Percentiles rank a stretch among this genome's conserved stretches.
phyloP scores from a whole-genome alignment of 768 basidiomycete species.

The Termitomyces bulborhizus region DNA sequence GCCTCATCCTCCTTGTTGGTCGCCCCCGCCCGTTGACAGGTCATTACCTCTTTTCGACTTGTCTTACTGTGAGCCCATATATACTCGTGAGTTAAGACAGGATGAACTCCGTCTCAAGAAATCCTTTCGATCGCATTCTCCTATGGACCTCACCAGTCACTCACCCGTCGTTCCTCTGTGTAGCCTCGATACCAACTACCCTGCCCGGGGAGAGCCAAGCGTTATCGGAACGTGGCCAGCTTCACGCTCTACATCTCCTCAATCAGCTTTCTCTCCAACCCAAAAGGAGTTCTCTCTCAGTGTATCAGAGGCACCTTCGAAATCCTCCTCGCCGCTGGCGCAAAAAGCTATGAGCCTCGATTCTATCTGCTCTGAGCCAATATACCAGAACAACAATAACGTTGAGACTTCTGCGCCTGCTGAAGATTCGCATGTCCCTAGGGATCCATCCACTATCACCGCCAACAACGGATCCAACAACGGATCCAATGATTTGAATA shows the following conservation, averaged over 20 bases:
- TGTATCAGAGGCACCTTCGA: background rate
- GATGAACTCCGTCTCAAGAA: conserved; percentile 1
- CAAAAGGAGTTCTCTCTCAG: background rate
- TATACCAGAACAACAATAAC: background rate
- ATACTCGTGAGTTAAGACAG: background rate
- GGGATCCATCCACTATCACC: background rate
- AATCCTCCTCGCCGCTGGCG: background rate
- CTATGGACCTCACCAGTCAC: conserved; percentile 42
- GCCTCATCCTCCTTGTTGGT: conserved; percentile 3
- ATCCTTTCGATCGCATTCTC: conserved; percentile 35
- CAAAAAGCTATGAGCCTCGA: conserved; percentile 13
- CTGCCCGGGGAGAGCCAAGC: conserved; percentile 25
- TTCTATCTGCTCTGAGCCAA: conserved; percentile 11
- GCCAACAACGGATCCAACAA: background rate
- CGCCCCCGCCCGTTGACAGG: background rate
- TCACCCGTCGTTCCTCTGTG: conserved; percentile 20
- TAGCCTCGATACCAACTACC: conserved; percentile 7
- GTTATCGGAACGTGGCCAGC: conserved; percentile 39
- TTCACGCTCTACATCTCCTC: conserved; percentile 28
- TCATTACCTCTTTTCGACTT: background rate
- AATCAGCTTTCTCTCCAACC: background rate
- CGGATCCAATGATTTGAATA: background rate
- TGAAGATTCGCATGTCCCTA: background rate
- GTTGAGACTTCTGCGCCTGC: background rate
- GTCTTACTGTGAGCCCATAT: background rate